Conservation (phyloP, 257 asterid genomes). For the Solanum virginianum region DNA sequence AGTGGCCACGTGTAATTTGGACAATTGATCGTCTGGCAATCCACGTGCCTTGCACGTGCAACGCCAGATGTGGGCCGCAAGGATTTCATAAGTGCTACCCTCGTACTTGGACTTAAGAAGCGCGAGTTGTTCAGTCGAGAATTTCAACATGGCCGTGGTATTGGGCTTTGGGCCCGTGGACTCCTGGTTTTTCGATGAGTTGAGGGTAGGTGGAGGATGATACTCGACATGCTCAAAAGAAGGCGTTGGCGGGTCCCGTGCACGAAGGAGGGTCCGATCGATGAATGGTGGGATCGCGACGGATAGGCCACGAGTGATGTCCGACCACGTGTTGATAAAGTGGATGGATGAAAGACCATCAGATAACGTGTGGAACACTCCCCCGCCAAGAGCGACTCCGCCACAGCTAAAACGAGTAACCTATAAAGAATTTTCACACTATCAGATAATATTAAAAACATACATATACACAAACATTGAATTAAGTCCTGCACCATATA, state of each 20-base stretch:
- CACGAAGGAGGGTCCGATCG: conserved; percentile 24
- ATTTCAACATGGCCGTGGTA: conserved; percentile 11
- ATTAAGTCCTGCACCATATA: neutral
- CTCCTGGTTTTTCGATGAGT: neutral
- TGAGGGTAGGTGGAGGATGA: conserved; percentile 16
- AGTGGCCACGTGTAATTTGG: conserved; percentile 49
- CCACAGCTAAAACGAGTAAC: conserved; percentile 39
- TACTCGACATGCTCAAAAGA: conserved; percentile 15
- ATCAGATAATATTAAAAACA: neutral
- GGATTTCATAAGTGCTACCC: conserved; percentile 53
- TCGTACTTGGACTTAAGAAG: conserved; percentile 11
- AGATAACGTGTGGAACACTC: conserved; percentile 31
- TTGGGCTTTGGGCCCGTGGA: neutral
- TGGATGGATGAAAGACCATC: conserved; percentile 39
- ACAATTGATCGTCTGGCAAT: conserved; percentile 32
- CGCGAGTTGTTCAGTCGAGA: conserved; percentile 10
- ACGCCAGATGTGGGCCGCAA: conserved; percentile 80
- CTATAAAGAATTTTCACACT: neutral
- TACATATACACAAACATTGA: neutral
- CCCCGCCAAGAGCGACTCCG: conserved; percentile 23
- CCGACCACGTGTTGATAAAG: conserved; percentile 37
- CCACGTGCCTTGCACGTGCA: conserved; percentile 58
- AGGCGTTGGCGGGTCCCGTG: conserved; percentile 14
- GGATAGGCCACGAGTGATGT: conserved; percentile 26
- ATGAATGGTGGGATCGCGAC: conserved; percentile 22